Percentiles rank a stretch among this genome's conserved stretches.
Conservation (phyloP, 2,329 filamentous ascomycete species). For the Colletotrichum trifolii region DNA sequence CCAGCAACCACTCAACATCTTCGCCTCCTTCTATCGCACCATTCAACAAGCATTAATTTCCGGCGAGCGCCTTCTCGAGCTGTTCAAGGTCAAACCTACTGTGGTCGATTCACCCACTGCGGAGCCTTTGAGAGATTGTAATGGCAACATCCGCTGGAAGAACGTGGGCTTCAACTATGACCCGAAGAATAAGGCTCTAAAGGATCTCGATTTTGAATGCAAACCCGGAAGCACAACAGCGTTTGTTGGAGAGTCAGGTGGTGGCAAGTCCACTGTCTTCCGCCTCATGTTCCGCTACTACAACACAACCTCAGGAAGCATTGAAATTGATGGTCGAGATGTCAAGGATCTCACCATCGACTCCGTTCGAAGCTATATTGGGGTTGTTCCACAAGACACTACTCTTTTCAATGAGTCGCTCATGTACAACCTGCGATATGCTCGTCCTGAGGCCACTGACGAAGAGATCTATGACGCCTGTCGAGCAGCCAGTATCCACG, state of each 20-base stretch:
- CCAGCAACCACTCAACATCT: slow-evolving; percentile 85
- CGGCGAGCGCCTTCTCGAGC: slow-evolving; percentile 90
- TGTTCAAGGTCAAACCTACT: slow-evolving; percentile 96
- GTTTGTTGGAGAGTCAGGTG: slow-evolving; percentile 95
- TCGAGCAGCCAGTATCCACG: slow-evolving; percentile 88
- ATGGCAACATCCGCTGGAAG: slow-evolving; percentile 86
- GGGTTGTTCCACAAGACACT: slow-evolving; percentile 96
- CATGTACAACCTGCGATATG: slow-evolving; percentile 95
- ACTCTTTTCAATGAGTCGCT: slow-evolving; percentile 93
- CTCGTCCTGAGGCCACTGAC: slow-evolving; percentile 82
- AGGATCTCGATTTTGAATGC: slow-evolving; percentile 87
- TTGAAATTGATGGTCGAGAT: slow-evolving; percentile 85
- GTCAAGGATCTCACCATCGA: slow-evolving; percentile 91
- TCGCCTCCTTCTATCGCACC: slow-evolving; percentile 94
- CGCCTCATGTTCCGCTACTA: slow-evolving; percentile 97
- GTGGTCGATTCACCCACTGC: slow-evolving; percentile 82
- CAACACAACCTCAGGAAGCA: slow-evolving; percentile 82
- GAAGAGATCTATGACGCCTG: slow-evolving; percentile 87
- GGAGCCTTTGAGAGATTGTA: slow-evolving; percentile 71
- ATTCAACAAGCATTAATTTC: slow-evolving; percentile 98
- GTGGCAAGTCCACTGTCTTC: slow-evolving; percentile 97
- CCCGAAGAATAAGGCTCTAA: slow-evolving; percentile 83
- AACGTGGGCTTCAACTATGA: slow-evolving; percentile 94
- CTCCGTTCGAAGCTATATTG: slow-evolving; percentile 90
- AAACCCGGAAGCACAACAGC: slow-evolving; percentile 92